Evolutionary conservation across 805 yeast species (phyloP).

Genomic region (Sugiyamaella qingdaonensis): DNA sequence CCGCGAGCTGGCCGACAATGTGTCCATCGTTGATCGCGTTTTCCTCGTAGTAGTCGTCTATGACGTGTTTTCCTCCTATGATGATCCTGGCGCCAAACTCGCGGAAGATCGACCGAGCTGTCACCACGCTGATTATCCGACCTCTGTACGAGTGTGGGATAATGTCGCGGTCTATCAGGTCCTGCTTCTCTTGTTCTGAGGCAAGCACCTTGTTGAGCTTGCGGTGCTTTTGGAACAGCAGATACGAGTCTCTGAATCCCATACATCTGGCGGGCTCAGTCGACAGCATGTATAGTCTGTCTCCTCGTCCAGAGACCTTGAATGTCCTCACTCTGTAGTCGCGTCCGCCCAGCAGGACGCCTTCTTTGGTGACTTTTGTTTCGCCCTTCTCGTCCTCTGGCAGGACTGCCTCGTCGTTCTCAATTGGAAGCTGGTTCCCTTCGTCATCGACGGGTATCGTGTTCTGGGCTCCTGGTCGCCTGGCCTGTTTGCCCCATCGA

Average conservation of each 20-base stretch:
- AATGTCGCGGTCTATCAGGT: slow-evolving; percentile 71
- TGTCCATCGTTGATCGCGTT: slow-evolving; percentile 52
- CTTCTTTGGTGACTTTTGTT: slow-evolving; percentile 61
- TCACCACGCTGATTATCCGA: slow-evolving; percentile 80
- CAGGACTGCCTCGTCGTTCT: slow-evolving; percentile 72
- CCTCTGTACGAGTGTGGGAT: slow-evolving; percentile 90
- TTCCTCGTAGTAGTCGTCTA: slow-evolving; percentile 85
- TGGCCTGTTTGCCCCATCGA: slow-evolving; percentile 17
- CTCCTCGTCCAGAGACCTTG: slow-evolving; percentile 53
- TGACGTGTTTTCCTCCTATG: slow-evolving; percentile 70
- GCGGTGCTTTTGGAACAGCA: slow-evolving; percentile 82
- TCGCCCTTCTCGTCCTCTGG: slow-evolving; percentile 79
- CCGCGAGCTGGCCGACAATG: slow-evolving; percentile 67
- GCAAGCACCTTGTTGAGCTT: slow-evolving; percentile 69
- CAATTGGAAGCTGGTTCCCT: slow-evolving; percentile 61
- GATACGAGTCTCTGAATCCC: slow-evolving; percentile 88
- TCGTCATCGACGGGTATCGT: slow-evolving; percentile 54
- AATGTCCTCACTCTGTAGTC: slow-evolving; percentile 54
- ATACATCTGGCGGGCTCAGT: slow-evolving; percentile 96
- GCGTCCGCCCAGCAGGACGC: slow-evolving; percentile 67
- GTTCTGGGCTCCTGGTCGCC: slow-evolving; percentile 15
- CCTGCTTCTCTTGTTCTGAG: slow-evolving; percentile 73
- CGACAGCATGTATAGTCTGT: slow-evolving; percentile 77
- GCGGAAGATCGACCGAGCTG: slow-evolving; percentile 82
- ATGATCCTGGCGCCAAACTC: slow-evolving; percentile 89